A percentile compares a stretch with the other conserved stretches of the same genome.
Evolutionary conservation across 352 stramenopile species (phyloP).

Genomic region (Phytophthora brassicae): DNA sequence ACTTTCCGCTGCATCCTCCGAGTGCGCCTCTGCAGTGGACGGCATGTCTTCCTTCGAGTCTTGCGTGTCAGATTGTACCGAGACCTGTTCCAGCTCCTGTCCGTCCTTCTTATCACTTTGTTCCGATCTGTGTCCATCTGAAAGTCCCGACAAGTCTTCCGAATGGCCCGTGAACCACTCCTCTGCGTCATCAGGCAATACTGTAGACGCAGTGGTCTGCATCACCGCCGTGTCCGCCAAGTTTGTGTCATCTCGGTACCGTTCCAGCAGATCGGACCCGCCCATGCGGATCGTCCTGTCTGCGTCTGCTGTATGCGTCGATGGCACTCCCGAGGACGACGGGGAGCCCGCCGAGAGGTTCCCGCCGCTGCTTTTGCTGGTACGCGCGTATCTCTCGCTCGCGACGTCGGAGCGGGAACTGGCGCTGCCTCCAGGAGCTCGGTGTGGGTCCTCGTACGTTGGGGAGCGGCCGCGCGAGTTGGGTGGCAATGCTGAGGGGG

Average conservation of each 20-base stretch:
- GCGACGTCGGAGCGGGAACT: constrained; percentile 16
- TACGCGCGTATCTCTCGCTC: constrained; percentile 12
- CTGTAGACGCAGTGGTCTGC: constrained; percentile 25
- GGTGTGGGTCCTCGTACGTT: constrained; percentile 26
- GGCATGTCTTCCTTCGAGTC: constrained; percentile 17
- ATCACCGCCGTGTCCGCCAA: constrained; percentile 24
- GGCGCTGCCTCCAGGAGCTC: constrained; percentile 4
- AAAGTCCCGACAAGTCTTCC: constrained; percentile 14
- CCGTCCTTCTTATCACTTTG: constrained; percentile 8
- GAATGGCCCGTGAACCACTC: constrained; percentile 37
- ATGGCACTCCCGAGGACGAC: constrained; percentile 12
- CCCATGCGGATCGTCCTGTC: constrained; percentile 29
- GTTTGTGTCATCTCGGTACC: constrained; percentile 32
- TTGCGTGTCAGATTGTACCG: neutral
- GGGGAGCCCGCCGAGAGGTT: constrained; percentile 21
- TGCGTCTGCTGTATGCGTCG: neutral
- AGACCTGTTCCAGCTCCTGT: constrained; percentile 11
- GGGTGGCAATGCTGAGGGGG: neutral
- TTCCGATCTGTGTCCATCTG: constrained; percentile 8
- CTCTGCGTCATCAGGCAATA: constrained; percentile 25
- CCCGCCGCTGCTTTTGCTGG: constrained; percentile 26
- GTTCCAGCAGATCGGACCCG: constrained; percentile 33
- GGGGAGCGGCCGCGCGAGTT: constrained; percentile 12
- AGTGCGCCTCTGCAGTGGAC: neutral
- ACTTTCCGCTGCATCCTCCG: neutral